A percentile compares a stretch with the other conserved stretches of the same genome.
Conservation (phyloP, 176 grass and related monocot species). For the Oryza punctata region DNA sequence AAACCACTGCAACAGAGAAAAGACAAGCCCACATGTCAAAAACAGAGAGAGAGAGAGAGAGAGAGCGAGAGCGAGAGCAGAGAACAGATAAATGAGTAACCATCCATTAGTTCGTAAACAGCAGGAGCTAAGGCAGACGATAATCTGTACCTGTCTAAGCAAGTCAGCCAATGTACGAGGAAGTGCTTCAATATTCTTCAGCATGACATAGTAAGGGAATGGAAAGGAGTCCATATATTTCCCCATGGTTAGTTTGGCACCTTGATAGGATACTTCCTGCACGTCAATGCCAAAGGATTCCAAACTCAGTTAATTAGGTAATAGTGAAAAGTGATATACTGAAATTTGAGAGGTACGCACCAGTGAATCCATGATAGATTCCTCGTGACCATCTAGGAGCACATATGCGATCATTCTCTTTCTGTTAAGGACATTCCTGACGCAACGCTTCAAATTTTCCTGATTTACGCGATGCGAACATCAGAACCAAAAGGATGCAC, state of each 20-base stretch:
- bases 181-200: constrained; percentile 85
- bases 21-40: background rate
- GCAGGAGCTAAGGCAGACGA: background rate
- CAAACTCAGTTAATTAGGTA: constrained; percentile 11
- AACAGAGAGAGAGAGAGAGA: background rate
- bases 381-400: constrained; percentile 74
- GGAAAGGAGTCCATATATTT: constrained; percentile 87
- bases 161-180: constrained; percentile 88
- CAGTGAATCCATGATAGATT: constrained; percentile 76
- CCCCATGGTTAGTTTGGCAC: constrained; percentile 30
- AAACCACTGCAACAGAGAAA: constrained; percentile 72
- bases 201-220: constrained; percentile 83
- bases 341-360: constrained; percentile 32
- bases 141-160: constrained; percentile 77
- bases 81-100: constrained; percentile 4
- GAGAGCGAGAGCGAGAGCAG: background rate
- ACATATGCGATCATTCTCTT: constrained; percentile 92
- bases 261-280: constrained; percentile 63
- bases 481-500: constrained; percentile 24
- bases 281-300: constrained; percentile 27
- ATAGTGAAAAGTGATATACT: background rate
- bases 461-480: constrained; percentile 10
- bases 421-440: constrained; percentile 78
- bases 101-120: background rate
- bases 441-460: constrained; percentile 74